Base-by-base conservation (phyloP, 129 eudicot genomes). In the Flaveria linearis region DNA sequence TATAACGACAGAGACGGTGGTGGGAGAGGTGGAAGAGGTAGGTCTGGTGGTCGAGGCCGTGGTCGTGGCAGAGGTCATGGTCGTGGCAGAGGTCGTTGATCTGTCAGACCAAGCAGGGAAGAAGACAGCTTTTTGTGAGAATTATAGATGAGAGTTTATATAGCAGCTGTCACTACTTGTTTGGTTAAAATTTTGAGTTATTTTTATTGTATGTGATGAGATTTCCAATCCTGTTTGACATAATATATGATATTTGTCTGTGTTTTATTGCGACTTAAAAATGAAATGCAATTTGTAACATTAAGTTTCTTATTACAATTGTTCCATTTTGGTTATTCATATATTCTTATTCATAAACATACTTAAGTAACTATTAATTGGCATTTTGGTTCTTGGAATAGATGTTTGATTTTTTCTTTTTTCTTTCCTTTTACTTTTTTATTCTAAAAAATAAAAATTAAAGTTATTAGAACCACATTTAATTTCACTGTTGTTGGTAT, bases 21-120 rank as follows among this genome's bases (percentile, higher is more conserved):
- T 2, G 30, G 71, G 43, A 25, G 68, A 1, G 83, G 83, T 9
- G 75, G 90, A 4, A 30, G 64, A 4, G 81, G 88, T 0, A 56
- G 71, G 49, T 56, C 73, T 78, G 79, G 81, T n/a, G 77, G 81
- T 0, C 62, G 86, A 43, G 82, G 87, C 16, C 20, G 88, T 9
- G 22, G 41, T 49, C 51, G 81, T 15, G 76, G 88, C 16, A 69
- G 84, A 30, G 82, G 85, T 14, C 18, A 86, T 13, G 20, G 30
- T n/a, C 45, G 81, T 17, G 79, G 82, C 20, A 18, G 28, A 18
- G 62, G 22, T 3, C 81, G 86, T 13, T 78, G 87, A 49, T 12
- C n/a, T 49, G 16, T 13, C 17, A 3, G 53, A 14, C 33, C 36
- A 3, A 22, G 65, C 33, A 63, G 17, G 22, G 13, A 63, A 30